Evolutionary conservation across 148 eudicot species (phyloP), one percentile per base, ranked within the genome.

Genomic region (Salicornia ramosissima): DNA sequence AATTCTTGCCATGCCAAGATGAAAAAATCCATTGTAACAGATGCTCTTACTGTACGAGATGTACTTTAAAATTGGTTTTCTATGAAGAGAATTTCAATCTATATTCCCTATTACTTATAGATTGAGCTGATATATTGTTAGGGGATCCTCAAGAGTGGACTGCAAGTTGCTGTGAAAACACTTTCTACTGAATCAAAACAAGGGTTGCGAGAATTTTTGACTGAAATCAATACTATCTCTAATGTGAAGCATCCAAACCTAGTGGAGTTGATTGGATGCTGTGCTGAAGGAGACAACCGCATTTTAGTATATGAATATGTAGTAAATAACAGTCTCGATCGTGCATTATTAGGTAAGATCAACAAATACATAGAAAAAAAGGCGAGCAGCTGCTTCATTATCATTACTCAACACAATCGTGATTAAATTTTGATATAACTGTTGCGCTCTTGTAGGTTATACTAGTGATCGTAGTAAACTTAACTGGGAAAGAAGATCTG

Each of bases 121-220:
- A 71, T 26, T 55, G 9, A 12, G 28, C 30, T 71, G 24, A 15
- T 36, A 40, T 74, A 72, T 77, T 64, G 65, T 3, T 70, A 94
- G 99, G 99, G 99, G 51, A 67, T 66, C 73, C 89, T 90, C 15
- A 88, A 75, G 74, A 69, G 80, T 77, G 91, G 93, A 76, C 68
- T 57, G n/a, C 75, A 78, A 86, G 87, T 91, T 72, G 97, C 97
- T 28, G 88, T 91, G 36, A 94, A 94, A 82, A 81, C 85, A 33
- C 99, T 94, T 67, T 84, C 97, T 47, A 85, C 85, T 65, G 86
- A 83, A 77, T 94, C 99, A 72, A 93, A 81, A 80, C 99, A 94
- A 81, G 99, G 97, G 39, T 67, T 69, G 65, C 88, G 78, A 22
- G 96, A 94, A 72, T 94, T 94, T 81, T 77, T 91, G 68, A 72